Base-by-base conservation (phyloP, 805 yeast genomes). In the Torulaspora franciscae region DNA sequence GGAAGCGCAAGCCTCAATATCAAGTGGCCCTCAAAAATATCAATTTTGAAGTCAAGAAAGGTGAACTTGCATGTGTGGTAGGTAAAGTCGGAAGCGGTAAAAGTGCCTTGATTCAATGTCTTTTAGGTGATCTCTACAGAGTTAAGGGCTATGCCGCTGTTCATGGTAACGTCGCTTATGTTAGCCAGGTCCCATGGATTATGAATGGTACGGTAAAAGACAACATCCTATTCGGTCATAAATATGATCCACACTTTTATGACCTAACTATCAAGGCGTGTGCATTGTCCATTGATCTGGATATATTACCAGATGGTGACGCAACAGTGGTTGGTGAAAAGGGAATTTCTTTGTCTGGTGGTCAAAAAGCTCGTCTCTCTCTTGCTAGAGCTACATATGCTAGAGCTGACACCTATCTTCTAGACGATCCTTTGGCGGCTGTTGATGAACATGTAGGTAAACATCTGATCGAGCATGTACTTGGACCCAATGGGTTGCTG, bases 361-460 rank as follows among this genome's bases (percentile, higher is more conserved):
- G 99, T 36, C 99, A 93, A 66, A 93, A 93, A 73, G 98, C 99
- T 0, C 81, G 99, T 64, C 74, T 93, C 29, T 82, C 95, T 1
- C 75, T 93, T 42, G 99, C 99, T 0, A 79, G 99, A 62, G 97
- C 99, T 9, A 96, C 93, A 7, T 93, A 93, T 62, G 78, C 96
- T 9, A 76, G 98, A 52, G 95, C 98, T 3, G 98, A 93, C 60
- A 79, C 93, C 25, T 89, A 87, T 62, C 68, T 93, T 32, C 68
- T 93, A 51, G 99, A 93, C 64, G 99, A 93, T 66, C 86, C 95
- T 7, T 74, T 93, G 48, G 84, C 95, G 62, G 99, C 99, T 22
- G 99, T 93, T 33, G 99, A 93, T 67, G 97, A 89, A 57, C 99
- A 93, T 63, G 99, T 93, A 51, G 91, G 96, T 9, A 80, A 79